Conservation (phyloP, 768 basidiomycete genomes). For the Pleurotus platypus region DNA sequence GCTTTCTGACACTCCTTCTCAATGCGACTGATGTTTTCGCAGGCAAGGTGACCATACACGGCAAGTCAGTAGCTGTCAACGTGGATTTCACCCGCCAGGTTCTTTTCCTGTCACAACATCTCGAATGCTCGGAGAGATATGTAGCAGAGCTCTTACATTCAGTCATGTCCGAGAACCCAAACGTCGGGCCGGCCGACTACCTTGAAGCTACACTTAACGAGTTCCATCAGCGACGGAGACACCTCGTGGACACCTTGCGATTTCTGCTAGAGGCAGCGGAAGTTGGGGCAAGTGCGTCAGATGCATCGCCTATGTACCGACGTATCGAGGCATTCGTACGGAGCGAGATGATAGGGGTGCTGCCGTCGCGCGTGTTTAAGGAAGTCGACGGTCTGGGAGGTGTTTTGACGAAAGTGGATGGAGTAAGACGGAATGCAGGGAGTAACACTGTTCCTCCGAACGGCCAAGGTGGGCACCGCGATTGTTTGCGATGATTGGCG, state of each 20-base stretch:
- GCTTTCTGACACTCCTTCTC: neutral
- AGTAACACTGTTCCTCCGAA: slow-evolving; percentile 55
- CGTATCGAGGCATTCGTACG: slow-evolving; percentile 54
- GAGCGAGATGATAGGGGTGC: slow-evolving; percentile 49
- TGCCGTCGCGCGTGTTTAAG: slow-evolving; percentile 56
- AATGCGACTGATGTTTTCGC: slow-evolving; percentile 9
- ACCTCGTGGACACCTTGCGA: slow-evolving; percentile 67
- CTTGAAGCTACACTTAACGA: slow-evolving; percentile 66
- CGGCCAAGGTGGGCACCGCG: slow-evolving; percentile 45
- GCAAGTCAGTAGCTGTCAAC: slow-evolving; percentile 70
- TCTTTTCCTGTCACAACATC: slow-evolving; percentile 75
- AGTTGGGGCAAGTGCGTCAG: neutral
- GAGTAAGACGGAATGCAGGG: slow-evolving; percentile 58
- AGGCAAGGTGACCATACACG: slow-evolving; percentile 68
- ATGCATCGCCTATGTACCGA: slow-evolving; percentile 40
- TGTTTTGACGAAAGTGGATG: slow-evolving; percentile 50
- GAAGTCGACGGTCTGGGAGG: slow-evolving; percentile 60
- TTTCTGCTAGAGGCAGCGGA: slow-evolving; percentile 62
- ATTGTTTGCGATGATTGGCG: neutral
- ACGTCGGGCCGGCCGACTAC: slow-evolving; percentile 49
- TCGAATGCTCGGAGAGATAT: slow-evolving; percentile 81
- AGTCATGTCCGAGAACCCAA: slow-evolving; percentile 62
- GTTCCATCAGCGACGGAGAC: slow-evolving; percentile 67
- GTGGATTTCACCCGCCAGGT: slow-evolving; percentile 75
- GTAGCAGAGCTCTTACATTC: slow-evolving; percentile 65